Evolutionary conservation across 768 basidiomycete genomes (phyloP).

Genomic region (Termitomyces eurrhizus): DNA sequence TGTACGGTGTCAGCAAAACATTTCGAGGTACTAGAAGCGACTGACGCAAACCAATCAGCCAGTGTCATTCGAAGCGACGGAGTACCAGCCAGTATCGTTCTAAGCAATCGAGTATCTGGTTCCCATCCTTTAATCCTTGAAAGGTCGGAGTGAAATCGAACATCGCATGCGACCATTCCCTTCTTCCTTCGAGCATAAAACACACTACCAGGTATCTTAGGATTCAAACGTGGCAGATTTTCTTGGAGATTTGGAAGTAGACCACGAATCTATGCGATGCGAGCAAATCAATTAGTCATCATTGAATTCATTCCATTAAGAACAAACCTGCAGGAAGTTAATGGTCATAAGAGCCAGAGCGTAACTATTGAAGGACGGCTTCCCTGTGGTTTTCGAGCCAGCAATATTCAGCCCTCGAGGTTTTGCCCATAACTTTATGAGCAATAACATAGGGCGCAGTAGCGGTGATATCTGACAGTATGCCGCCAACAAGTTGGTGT

Average conservation of each 20-base stretch:
- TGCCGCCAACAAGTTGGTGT: slow-evolving; percentile 44
- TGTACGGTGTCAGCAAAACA: slow-evolving; percentile 16
- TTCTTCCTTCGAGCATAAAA: slow-evolving; percentile 30
- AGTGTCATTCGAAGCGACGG: slow-evolving; percentile 22
- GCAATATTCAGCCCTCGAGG: slow-evolving; percentile 49
- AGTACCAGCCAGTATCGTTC: slow-evolving; percentile 21
- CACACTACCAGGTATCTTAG: slow-evolving; percentile 10
- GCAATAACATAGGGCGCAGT: slow-evolving; percentile 38
- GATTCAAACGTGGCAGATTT: slow-evolving; percentile 18
- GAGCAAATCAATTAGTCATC: neutral
- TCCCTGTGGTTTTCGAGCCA: slow-evolving; percentile 13
- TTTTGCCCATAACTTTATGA: slow-evolving; percentile 61
- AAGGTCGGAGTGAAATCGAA: slow-evolving; percentile 19
- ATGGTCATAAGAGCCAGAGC: slow-evolving; percentile 59
- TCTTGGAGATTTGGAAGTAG: slow-evolving; percentile 52
- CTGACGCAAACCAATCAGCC: slow-evolving; percentile 40
- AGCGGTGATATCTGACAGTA: slow-evolving; percentile 48
- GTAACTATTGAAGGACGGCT: slow-evolving; percentile 57
- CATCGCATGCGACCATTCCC: slow-evolving; percentile 24
- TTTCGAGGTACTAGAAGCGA: neutral
- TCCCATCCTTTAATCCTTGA: slow-evolving; percentile 4
- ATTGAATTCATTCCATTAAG: neutral
- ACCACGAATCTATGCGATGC: slow-evolving; percentile 30
- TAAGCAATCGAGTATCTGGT: slow-evolving; percentile 13
- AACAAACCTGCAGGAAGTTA: slow-evolving; percentile 49